These are phyloP conservation scores for Cinnamomum chago DNA, from an alignment of 164 flowering plant genomes.

Conservation along the genomic window DNA sequence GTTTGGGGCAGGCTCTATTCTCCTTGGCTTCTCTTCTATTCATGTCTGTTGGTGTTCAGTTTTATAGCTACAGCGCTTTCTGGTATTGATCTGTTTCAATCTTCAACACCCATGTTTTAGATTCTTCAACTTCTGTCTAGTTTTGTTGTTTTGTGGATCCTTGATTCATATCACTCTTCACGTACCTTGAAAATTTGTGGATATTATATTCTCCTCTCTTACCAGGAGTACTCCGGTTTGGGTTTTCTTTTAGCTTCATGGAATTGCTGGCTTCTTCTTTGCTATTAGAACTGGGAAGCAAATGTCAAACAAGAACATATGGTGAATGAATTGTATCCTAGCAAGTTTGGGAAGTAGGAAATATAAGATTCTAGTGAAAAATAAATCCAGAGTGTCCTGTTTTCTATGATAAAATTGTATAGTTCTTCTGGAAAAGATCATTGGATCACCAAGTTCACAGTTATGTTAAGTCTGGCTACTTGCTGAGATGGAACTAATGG, in stretches of 20 bases:
- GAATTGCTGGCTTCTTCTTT: not conserved
- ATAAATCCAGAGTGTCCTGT: no score
- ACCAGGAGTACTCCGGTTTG: not conserved
- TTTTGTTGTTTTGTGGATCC: not conserved
- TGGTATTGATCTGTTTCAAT: conserved; percentile 36
- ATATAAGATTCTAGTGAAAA: no score
- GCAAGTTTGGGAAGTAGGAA: no score
- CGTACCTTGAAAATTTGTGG: no score
- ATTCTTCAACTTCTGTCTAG: not conserved
- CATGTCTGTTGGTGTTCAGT: conserved; percentile 57
- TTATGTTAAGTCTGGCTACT: no score
- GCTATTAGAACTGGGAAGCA: not conserved
- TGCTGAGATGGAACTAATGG: no score
- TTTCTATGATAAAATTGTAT: no score
- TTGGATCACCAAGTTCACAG: no score
- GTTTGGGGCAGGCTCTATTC: conserved; percentile 73
- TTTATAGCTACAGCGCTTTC: conserved; percentile 73
- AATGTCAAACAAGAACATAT: not conserved
- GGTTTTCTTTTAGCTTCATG: not conserved
- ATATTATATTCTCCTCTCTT: no score
- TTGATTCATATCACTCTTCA: not conserved
- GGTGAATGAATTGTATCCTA: no score
- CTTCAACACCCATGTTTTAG: not conserved
- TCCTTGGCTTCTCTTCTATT: conserved; percentile 70
- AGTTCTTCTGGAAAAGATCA: no score